Evolutionary conservation across 257 asterid genomes (phyloP), one percentile per base, ranked within the genome.

Genomic region (Solanum lignicaule): DNA sequence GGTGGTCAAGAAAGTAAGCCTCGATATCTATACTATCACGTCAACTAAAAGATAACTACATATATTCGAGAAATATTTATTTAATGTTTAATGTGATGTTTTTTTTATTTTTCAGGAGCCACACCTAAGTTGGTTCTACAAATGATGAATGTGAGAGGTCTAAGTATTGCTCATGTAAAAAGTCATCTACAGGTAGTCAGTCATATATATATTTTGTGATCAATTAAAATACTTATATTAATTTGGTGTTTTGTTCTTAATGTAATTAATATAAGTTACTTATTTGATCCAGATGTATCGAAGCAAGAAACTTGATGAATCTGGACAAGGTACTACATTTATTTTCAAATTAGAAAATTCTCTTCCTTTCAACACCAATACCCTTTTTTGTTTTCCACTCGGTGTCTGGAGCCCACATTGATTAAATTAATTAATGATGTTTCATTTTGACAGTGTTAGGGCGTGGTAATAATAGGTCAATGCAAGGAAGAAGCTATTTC

Each of bases 1-100:
- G 99, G 99, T 32, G 99, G 99, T 16, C 98, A 97, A 93, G 98
- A 95, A 91, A 95, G 99, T 97, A 92, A 93, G 98, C 23, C 62
- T 6, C n/a, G 3, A 39, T 39, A 0, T 52, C 6, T 52, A 52
- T 52, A 7, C n/a, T 52, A 20, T 52, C 4, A 52, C 4, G 62
- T 52, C 62, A 52, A 52, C 62, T 52, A 16, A 52, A 52, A 52
- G 62, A 52, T 52, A 52, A 52, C 62, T 52, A 52, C 9, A 52
- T 16, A 14, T 48, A 52, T 52, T 52, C 25, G 11, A 55, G 11
- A 55, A 55, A 55, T 55, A 18, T 46, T 81, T 81, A 9, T 43
- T 81, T 16, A 81, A 46, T 81, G 27, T 46, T 81, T 31, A 48
- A 52, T 36, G 18, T 87, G 66, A 66, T 68, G 48, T 3, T 75